These are phyloP conservation scores for Lenwebbia sp. DNA, from an alignment of 345 rosid genomes.

Conservation along the genomic window DNA sequence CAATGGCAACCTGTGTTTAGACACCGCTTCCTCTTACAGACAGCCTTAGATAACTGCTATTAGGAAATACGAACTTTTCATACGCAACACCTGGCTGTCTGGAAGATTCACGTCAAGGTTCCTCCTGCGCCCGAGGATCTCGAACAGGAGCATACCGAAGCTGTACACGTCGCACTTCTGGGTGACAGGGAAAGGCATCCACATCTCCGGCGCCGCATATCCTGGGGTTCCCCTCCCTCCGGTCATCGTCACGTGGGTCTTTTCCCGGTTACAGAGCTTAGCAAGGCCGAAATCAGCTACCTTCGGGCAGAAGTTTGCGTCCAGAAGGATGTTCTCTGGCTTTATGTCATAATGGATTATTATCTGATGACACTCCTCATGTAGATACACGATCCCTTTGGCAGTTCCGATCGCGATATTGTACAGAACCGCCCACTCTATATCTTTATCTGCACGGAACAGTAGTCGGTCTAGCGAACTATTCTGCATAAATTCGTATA, in stretches of 20 bases:
- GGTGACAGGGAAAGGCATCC: not conserved
- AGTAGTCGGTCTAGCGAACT: not conserved
- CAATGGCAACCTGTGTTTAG: not conserved
- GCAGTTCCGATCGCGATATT: not conserved
- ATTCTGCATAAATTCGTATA: constrained; percentile 2
- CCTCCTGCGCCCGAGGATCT: constrained; percentile 4
- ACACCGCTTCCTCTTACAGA: not conserved
- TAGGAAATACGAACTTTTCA: not conserved
- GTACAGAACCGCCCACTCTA: not conserved
- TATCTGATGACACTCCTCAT: not conserved
- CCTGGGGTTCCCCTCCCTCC: constrained; percentile 6
- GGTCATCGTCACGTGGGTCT: not conserved
- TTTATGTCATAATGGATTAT: constrained; percentile 3
- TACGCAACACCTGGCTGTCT: not conserved
- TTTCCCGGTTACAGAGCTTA: constrained; percentile 1
- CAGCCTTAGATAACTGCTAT: not conserved
- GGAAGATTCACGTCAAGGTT: not conserved
- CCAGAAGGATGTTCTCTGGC: constrained; percentile 6
- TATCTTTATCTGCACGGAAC: not conserved
- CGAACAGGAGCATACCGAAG: constrained; percentile 4
- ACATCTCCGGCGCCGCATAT: constrained; percentile 6
- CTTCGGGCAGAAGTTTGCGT: not conserved
- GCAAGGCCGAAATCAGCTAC: constrained; percentile 7
- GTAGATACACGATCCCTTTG: constrained; percentile 2
- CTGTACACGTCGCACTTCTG: constrained; percentile 14